phyloP scores from a whole-genome alignment of 2,329 filamentous ascomycete genomes.

The Corynespora cassiicola region DNA sequence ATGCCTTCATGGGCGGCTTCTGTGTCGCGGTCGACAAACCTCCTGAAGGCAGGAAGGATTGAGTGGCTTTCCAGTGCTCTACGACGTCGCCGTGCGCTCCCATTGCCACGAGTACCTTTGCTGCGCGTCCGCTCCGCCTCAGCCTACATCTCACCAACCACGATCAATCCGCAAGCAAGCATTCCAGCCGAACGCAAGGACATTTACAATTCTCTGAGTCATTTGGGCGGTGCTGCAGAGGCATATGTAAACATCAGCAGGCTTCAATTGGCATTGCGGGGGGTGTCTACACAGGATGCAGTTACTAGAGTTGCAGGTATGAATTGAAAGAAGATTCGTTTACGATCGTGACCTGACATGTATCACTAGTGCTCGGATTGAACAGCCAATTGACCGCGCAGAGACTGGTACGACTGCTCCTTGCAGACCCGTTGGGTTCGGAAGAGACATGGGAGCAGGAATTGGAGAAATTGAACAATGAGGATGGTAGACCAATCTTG shows the following conservation, averaged over 20 bases:
- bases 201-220: slow-evolving; percentile 65
- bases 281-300: slow-evolving; percentile 62
- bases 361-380: slow-evolving; percentile 55
- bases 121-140: slow-evolving; percentile 42
- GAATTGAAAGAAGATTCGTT: background rate
- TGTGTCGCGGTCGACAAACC: slow-evolving; percentile 38
- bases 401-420: slow-evolving; percentile 68
- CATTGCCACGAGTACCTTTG: slow-evolving; percentile 13
- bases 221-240: slow-evolving; percentile 67
- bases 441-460: slow-evolving; percentile 53
- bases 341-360: slow-evolving; percentile 20
- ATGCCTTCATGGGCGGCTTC: slow-evolving; percentile 52
- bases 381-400: slow-evolving; percentile 63
- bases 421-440: slow-evolving; percentile 53
- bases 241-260: slow-evolving; percentile 72
- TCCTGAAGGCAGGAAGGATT: slow-evolving; percentile 33
- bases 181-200: slow-evolving; percentile 62
- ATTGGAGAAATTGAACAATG: slow-evolving; percentile 37
- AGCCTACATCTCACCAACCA: slow-evolving; percentile 57
- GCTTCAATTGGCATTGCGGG: slow-evolving; percentile 73
- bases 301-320: slow-evolving; percentile 63
- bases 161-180: slow-evolving; percentile 60
- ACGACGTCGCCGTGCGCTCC: slow-evolving; percentile 35
- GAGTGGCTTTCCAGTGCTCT: slow-evolving; percentile 28
- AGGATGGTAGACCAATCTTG: slow-evolving; percentile 47